Conservation (phyloP, 768 basidiomycete genomes). For the Dacryopinax primogenitus region DNA sequence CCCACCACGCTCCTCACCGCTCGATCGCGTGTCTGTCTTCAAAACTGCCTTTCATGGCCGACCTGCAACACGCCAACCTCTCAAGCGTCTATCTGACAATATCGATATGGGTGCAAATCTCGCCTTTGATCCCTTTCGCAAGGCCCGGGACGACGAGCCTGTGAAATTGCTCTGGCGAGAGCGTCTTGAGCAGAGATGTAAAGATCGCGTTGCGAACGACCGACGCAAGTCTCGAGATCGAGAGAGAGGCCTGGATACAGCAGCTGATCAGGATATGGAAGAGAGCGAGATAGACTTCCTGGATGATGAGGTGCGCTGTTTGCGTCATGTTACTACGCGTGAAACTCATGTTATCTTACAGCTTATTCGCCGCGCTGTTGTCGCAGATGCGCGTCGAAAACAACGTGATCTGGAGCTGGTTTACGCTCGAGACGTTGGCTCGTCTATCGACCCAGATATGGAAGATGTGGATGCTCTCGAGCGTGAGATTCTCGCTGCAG, state of each 20-base stretch:
- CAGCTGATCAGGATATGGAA: neutral
- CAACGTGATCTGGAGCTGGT: neutral
- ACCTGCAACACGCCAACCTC: neutral
- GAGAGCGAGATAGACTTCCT: neutral
- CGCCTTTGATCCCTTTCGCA: neutral
- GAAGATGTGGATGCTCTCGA: conserved; percentile 1
- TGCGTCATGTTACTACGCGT: neutral
- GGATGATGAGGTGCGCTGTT: neutral
- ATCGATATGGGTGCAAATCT: neutral
- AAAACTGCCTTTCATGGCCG: neutral
- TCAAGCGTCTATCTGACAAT: neutral
- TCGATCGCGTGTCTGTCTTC: neutral
- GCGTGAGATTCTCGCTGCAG: neutral
- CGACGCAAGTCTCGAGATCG: neutral
- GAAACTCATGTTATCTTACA: neutral
- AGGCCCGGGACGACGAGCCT: neutral
- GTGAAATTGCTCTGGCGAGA: conserved; percentile 2
- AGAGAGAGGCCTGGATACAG: neutral
- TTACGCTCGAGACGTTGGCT: neutral
- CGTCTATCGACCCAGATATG: conserved; percentile 3
- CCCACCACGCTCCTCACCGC: neutral
- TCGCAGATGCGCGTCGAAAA: neutral
- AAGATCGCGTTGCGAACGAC: neutral
- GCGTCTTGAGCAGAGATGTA: neutral
- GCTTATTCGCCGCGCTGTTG: neutral